phyloP scores from a whole-genome alignment of 441 rosid genomes.

The Croton laevigatus region DNA sequence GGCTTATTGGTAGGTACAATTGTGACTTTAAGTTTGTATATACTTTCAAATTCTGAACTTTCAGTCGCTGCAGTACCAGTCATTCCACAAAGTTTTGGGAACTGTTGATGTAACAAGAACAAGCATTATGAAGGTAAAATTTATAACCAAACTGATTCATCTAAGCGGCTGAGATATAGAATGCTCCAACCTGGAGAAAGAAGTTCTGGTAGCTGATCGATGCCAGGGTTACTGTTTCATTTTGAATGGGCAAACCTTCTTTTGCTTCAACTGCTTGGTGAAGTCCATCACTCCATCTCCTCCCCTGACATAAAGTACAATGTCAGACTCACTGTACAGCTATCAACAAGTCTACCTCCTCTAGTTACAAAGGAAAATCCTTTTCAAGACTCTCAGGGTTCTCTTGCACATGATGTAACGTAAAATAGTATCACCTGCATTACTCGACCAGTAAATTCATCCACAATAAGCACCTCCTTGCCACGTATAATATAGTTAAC shows the following conservation, averaged over 20 bases:
- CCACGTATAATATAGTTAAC: slow-evolving; percentile 90
- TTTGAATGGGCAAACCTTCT: slow-evolving; percentile 94
- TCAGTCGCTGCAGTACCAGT: slow-evolving; percentile 99
- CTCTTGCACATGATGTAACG: not conserved
- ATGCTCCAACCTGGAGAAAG: slow-evolving; percentile 81
- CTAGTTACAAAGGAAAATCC: not conserved
- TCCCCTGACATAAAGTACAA: slow-evolving; percentile 50
- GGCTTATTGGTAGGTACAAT: slow-evolving; percentile 96
- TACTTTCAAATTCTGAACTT: slow-evolving; percentile 95
- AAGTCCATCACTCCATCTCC: slow-evolving; percentile 99
- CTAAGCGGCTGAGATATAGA: slow-evolving; percentile 20
- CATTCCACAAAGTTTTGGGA: slow-evolving; percentile 98
- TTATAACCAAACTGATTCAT: slow-evolving; percentile 16
- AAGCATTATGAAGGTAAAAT: slow-evolving; percentile 16
- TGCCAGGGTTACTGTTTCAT: slow-evolving; percentile 91
- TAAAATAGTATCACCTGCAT: slow-evolving; percentile 68
- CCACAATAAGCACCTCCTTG: slow-evolving; percentile 95
- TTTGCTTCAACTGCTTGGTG: slow-evolving; percentile 99
- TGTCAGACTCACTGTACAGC: not conserved
- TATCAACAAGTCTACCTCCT: not conserved
- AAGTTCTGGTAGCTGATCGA: slow-evolving; percentile 97
- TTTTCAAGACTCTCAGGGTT: not conserved
- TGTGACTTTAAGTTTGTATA: slow-evolving; percentile 93
- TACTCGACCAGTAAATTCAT: slow-evolving; percentile 97
- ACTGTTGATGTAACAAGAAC: slow-evolving; percentile 42